Evolutionary conservation across 148 eudicot genomes (phyloP).

Genomic region (Nepenthes mirabilis): DNA sequence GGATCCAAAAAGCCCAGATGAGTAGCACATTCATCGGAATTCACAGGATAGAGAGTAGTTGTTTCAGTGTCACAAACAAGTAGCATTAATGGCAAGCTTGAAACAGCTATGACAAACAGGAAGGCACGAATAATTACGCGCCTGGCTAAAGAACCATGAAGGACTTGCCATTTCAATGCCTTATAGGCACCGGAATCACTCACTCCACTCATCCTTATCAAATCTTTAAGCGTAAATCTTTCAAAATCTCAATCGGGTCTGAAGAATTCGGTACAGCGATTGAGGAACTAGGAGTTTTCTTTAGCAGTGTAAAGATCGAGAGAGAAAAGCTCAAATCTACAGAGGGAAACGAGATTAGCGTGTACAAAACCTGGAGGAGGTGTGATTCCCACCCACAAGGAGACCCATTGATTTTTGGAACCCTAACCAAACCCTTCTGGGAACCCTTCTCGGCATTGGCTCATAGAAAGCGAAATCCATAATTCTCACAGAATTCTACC

Average conservation of each 20-base stretch:
- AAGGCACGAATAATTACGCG: constrained; percentile 38
- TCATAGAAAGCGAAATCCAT: no score
- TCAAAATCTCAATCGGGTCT: constrained; percentile 1
- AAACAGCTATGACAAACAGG: constrained; percentile 36
- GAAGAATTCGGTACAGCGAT: neutral
- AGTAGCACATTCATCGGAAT: constrained; percentile 27
- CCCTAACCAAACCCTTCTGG: constrained; percentile 74
- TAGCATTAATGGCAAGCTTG: constrained; percentile 39
- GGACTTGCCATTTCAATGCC: constrained; percentile 54
- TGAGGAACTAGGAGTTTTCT: neutral
- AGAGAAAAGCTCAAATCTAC: constrained; percentile 3
- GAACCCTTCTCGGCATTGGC: constrained; percentile 32
- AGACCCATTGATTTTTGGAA: constrained; percentile 64
- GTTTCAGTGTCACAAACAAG: constrained; percentile 27
- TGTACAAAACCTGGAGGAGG: constrained; percentile 96
- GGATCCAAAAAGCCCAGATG: constrained; percentile 18
- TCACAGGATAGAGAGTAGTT: constrained; percentile 9
- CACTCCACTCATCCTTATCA: constrained; percentile 13
- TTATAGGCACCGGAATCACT: constrained; percentile 28
- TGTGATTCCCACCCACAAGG: constrained; percentile 99
- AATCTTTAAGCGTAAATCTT: neutral
- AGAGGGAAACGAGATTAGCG: constrained; percentile 32
- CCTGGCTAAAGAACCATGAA: constrained; percentile 49
- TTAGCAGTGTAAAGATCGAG: constrained; percentile 5
- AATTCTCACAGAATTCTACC: no score